These are phyloP conservation scores for Tylopilus sp. DNA, from an alignment of 768 basidiomycete species.

Conservation along the genomic window DNA sequence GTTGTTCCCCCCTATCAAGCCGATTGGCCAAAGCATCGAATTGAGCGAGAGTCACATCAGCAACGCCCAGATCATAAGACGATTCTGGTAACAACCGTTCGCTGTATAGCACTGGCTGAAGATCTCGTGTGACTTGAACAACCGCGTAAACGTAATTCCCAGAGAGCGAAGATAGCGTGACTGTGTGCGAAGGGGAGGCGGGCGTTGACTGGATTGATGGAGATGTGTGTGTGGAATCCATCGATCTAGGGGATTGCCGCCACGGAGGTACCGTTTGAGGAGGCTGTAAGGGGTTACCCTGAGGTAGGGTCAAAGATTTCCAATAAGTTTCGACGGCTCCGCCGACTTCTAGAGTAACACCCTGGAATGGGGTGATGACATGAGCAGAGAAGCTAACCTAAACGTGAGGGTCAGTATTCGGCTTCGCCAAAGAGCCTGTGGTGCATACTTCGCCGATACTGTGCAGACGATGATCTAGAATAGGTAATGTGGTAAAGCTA, in stretches of 20 bases:
- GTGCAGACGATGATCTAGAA: conserved; percentile 90
- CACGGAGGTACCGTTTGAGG: conserved; percentile 37
- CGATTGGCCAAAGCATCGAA: conserved; percentile 64
- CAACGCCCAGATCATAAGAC: conserved; percentile 73
- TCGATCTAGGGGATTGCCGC: conserved; percentile 31
- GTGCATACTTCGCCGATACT: conserved; percentile 83
- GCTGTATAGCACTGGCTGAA: conserved; percentile 82
- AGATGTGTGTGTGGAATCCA: conserved; percentile 62
- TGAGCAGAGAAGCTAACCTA: conserved; percentile 88
- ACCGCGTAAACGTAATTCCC: conserved; percentile 86
- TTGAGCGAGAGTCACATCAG: conserved; percentile 80
- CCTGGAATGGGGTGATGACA: conserved; percentile 85
- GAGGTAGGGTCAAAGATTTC: conserved; percentile 63
- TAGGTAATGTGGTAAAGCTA: conserved; percentile 62
- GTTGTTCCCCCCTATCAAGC: conserved; percentile 41
- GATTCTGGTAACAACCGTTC: conserved; percentile 73
- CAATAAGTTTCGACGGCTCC: conserved; percentile 98
- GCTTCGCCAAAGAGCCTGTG: not conserved
- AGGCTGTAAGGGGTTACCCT: conserved; percentile 29
- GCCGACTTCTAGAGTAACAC: conserved; percentile 90
- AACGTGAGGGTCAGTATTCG: conserved; percentile 6
- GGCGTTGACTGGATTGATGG: conserved; percentile 60
- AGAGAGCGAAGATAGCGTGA: conserved; percentile 85
- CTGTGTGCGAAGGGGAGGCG: conserved; percentile 47
- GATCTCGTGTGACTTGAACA: conserved; percentile 90